Evolutionary conservation across 768 basidiomycete genomes (phyloP).

Genomic region (Glaciozyma antarctica): DNA sequence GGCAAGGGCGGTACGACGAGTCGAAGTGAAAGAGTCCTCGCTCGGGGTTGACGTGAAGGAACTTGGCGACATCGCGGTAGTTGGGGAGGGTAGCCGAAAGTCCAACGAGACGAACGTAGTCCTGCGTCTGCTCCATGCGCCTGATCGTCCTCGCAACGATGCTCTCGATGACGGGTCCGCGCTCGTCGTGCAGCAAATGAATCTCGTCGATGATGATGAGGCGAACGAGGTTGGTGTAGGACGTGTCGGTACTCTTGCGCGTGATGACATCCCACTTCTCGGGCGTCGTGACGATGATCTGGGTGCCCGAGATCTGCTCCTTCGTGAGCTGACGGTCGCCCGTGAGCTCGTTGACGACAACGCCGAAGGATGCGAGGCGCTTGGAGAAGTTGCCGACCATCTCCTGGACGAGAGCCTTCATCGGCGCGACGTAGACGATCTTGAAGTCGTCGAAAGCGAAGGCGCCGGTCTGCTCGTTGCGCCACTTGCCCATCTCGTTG

Average conservation of each 20-base stretch:
- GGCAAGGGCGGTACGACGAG: slow-evolving; percentile 83
- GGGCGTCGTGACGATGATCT: slow-evolving; percentile 96
- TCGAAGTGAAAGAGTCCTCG: slow-evolving; percentile 98
- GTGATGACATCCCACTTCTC: slow-evolving; percentile 99
- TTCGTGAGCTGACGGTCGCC: slow-evolving; percentile 98
- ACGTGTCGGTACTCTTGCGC: slow-evolving; percentile 90
- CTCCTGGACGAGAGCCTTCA: slow-evolving; percentile 98
- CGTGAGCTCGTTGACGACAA: slow-evolving; percentile 89
- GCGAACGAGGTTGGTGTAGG: slow-evolving; percentile 90
- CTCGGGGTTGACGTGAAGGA: slow-evolving; percentile 83
- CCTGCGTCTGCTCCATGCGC: slow-evolving; percentile 84
- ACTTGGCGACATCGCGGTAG: slow-evolving; percentile 93
- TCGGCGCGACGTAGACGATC: slow-evolving; percentile 93
- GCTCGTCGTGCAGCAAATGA: slow-evolving; percentile 92
- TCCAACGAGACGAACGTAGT: slow-evolving; percentile 88
- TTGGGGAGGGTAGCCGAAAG: slow-evolving; percentile 97
- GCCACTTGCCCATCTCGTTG: slow-evolving; percentile 76
- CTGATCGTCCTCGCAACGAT: slow-evolving; percentile 82
- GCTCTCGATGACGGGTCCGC: slow-evolving; percentile 89
- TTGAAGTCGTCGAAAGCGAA: slow-evolving; percentile 89
- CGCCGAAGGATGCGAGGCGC: slow-evolving; percentile 59
- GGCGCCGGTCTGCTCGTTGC: slow-evolving; percentile 65
- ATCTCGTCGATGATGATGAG: slow-evolving; percentile 98
- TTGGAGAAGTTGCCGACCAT: slow-evolving; percentile 90
- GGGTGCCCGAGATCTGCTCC: slow-evolving; percentile 89